A percentile compares a stretch with the other conserved stretches of the same genome.
Evolutionary conservation across 2,329 filamentous ascomycete species (phyloP).

Genomic region (Diplocarpon rosae): DNA sequence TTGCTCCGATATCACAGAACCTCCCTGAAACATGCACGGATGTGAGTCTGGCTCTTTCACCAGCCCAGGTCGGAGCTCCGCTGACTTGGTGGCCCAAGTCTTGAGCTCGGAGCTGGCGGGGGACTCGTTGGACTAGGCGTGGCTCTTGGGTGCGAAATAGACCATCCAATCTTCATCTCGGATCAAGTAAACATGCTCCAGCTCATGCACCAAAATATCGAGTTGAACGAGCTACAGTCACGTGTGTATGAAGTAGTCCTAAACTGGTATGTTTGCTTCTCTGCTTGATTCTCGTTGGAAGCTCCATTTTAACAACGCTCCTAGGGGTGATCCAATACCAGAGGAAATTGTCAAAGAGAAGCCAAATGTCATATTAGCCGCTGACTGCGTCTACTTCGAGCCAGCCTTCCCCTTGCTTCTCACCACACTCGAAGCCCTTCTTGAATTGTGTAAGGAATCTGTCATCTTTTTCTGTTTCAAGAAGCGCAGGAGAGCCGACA

Average conservation of each 20-base stretch:
- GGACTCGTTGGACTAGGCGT: conserved; percentile 68
- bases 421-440: conserved; percentile 62
- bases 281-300: conserved; percentile 4
- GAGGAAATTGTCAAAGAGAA: conserved; percentile 40
- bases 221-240: conserved; percentile 59
- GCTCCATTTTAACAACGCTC: conserved; percentile 3
- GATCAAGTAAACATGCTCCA: conserved; percentile 79
- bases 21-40: conserved; percentile 54
- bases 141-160: conserved; percentile 43
- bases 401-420: conserved; percentile 84
- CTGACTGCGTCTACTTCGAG: conserved; percentile 96
- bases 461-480: conserved; percentile 84
- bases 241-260: conserved; percentile 59
- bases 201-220: conserved; percentile 79
- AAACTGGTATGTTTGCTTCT: conserved; percentile 58
- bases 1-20: conserved; percentile 63
- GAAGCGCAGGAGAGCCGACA: conserved; percentile 71
- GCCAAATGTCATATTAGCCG: conserved; percentile 79
- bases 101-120: conserved; percentile 87
- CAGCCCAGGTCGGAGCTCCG: background rate
- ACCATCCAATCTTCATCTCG: conserved; percentile 60
- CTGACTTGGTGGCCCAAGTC: conserved; percentile 36
- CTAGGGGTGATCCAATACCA: conserved; percentile 50
- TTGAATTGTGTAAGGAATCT: conserved; percentile 57
- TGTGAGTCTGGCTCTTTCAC: conserved; percentile 38